Evolutionary conservation across 2,329 filamentous ascomycete species (phyloP).

Genomic region (Scedosporium boydii): DNA sequence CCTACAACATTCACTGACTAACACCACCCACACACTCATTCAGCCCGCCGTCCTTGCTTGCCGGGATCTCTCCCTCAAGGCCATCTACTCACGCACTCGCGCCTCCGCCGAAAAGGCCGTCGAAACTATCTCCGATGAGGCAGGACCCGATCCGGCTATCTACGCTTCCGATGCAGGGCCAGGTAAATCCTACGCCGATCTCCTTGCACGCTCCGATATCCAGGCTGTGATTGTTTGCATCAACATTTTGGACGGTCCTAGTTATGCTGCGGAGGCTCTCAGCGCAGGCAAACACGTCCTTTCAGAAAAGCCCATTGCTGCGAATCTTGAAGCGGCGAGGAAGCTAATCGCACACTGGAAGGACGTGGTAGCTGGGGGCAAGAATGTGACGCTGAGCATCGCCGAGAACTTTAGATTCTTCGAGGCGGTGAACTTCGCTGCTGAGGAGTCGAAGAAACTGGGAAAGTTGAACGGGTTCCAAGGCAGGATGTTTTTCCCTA

Average conservation of each 20-base stretch:
- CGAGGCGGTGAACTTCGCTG: constrained; percentile 41
- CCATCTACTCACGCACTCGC: constrained; percentile 55
- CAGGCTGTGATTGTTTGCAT: constrained; percentile 46
- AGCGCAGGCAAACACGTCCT: constrained; percentile 58
- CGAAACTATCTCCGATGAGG: background rate
- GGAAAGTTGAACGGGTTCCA: constrained; percentile 21
- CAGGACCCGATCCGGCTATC: constrained; percentile 27
- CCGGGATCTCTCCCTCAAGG: constrained; percentile 44
- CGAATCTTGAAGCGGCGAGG: constrained; percentile 37
- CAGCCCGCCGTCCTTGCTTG: constrained; percentile 48
- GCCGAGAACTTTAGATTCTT: constrained; percentile 67
- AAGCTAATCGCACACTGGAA: constrained; percentile 27
- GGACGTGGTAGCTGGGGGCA: constrained; percentile 7
- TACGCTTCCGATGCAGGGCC: constrained; percentile 47
- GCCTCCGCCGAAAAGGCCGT: constrained; percentile 49
- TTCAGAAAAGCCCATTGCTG: constrained; percentile 58
- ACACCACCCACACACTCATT: constrained; percentile 1
- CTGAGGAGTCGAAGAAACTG: constrained; percentile 37
- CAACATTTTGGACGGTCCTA: constrained; percentile 51
- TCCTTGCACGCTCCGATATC: constrained; percentile 46
- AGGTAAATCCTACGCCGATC: constrained; percentile 35
- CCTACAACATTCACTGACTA: background rate
- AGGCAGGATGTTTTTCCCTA: constrained; percentile 30
- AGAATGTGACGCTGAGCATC: constrained; percentile 38
- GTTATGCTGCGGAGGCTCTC: constrained; percentile 48